A percentile compares a stretch with the other conserved stretches of the same genome.
These are phyloP conservation scores for Leptographium radiaticola DNA, from an alignment of 2,329 filamentous ascomycete species.

Conservation along the genomic window DNA sequence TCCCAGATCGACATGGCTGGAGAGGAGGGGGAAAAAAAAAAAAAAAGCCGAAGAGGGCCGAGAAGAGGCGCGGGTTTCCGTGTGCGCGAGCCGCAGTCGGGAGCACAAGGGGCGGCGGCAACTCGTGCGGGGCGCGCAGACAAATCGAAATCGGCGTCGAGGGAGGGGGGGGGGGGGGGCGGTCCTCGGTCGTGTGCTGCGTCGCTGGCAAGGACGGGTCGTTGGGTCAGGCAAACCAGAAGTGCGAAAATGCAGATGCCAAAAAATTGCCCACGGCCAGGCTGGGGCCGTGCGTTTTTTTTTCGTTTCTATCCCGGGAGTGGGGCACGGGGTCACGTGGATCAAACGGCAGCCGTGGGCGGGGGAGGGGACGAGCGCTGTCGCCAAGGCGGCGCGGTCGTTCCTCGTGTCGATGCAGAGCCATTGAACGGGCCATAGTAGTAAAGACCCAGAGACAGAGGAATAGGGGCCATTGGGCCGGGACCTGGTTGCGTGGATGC, in stretches of 20 bases:
- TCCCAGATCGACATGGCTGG: slow-evolving; percentile 44
- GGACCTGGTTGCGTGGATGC: too few species aligned
- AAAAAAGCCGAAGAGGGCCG: neutral
- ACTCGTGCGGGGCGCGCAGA: neutral
- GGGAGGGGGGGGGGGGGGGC: neutral
- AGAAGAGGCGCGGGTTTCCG: neutral
- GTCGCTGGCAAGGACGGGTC: neutral
- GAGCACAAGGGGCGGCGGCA: neutral
- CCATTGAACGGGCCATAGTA: too few species aligned
- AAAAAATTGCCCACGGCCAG: slow-evolving; percentile 5
- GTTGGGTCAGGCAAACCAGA: neutral
- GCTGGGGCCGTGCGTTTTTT: slow-evolving; percentile 8
- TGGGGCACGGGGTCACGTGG: too few species aligned
- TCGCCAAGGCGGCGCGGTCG: too few species aligned
- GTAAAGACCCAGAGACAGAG: too few species aligned
- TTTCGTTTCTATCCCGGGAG: too few species aligned
- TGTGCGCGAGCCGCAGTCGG: neutral
- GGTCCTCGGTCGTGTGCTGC: neutral
- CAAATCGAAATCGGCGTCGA: neutral
- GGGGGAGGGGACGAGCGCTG: too few species aligned
- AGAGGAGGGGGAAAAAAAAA: neutral
- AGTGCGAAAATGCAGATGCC: neutral
- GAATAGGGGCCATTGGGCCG: too few species aligned
- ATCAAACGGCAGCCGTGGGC: too few species aligned
- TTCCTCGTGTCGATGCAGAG: too few species aligned